Base-by-base conservation (phyloP, 2,329 filamentous ascomycete species). In the Aureobasidium sp. region DNA sequence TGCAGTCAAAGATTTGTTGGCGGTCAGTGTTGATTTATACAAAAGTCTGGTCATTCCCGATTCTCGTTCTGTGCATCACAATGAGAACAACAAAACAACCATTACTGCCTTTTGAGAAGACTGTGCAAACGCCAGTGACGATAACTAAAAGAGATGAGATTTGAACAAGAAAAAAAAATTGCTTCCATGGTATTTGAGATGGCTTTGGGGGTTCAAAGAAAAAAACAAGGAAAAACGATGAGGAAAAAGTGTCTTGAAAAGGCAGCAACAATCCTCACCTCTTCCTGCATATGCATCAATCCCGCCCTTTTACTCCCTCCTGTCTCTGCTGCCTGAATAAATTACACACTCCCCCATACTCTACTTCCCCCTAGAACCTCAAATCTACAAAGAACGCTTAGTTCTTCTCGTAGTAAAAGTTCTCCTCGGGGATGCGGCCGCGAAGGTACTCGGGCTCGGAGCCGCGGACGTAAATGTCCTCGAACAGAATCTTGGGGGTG, bases 381-480 rank as follows among this genome's bases (percentile, higher is more conserved):
- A 42, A 42, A 8, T 19, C 39, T 42, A 42, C 39, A 44, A 22
- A 9, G 11, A 5, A 44, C 39, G 40, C 24, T 48, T 31, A 48
- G 45, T 54, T 47, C 61, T 63, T 48, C 40, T 63, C 79, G 75
- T 86, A 87, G 78, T 88, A 97, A 79, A 87, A 94, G 79, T 91
- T 93, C 88, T 97, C 94, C 73, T 97, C 92, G 60, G 88, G 83
- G 64, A 88, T 91, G 66, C 93, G 85, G 69, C 93, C 93, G 70
- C 92, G 86, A 79, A 96, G 84, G 81, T 88, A 96, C 72, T 85
- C 80, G 62, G 92, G 92, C 85, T 97, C 93, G 65, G 84, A 88
- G 68, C 93, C 93, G 67, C 82, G 82, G 70, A 92, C 91, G 78
- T 96, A 97, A 75, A 97, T 96, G 76, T 97, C 93, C 86, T 99